phyloP scores from a whole-genome alignment of 73 alveolate species.

The Paramecium sexaurelia region DNA sequence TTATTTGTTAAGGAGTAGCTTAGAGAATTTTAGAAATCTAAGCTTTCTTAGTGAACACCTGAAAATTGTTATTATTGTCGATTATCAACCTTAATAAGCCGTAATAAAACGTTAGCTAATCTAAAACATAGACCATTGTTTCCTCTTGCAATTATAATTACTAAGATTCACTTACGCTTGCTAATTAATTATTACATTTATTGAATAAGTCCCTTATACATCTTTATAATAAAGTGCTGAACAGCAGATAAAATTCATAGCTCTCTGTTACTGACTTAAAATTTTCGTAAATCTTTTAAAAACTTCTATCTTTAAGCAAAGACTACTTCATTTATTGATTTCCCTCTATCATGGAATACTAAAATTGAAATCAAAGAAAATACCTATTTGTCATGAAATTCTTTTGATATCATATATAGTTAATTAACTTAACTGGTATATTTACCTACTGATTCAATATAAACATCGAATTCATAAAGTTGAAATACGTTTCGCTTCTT shows the following conservation, averaged over 20 bases:
- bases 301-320: background rate
- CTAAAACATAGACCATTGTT: background rate
- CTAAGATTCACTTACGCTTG: background rate
- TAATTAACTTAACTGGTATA: background rate
- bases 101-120: background rate
- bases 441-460: background rate
- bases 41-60: background rate
- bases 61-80: background rate
- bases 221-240: background rate
- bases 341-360: too few species aligned
- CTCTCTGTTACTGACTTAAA: background rate
- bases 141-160: background rate
- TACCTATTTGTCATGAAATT: too few species aligned
- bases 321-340: background rate
- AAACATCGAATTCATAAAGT: background rate
- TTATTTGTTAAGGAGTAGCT: background rate
- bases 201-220: background rate
- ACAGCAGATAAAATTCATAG: background rate
- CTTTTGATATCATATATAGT: too few species aligned
- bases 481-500: background rate
- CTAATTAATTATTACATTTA: background rate
- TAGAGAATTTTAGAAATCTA: background rate
- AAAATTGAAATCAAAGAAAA: too few species aligned
- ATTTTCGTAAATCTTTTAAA: background rate
- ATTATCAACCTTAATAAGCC: background rate